These are phyloP conservation scores for Lipomyces sp. DNA, from an alignment of 805 yeast genomes.

Conservation along the genomic window DNA sequence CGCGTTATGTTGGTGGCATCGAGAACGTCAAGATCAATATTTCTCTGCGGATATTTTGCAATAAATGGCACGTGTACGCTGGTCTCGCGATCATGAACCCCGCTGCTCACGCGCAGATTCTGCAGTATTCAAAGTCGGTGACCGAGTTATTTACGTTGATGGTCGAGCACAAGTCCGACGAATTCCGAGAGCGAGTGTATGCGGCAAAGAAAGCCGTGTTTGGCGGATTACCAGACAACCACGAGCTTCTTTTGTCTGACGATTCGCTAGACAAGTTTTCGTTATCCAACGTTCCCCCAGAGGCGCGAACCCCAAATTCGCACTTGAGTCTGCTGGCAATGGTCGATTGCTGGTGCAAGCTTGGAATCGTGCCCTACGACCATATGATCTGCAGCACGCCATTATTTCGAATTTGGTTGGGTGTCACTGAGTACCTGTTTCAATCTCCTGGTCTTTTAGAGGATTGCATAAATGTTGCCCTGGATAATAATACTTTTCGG, in stretches of 20 bases:
- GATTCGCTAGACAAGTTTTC: slow-evolving; percentile 81
- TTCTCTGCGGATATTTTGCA: slow-evolving; percentile 82
- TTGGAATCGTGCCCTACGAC: slow-evolving; percentile 87
- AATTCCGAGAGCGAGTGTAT: slow-evolving; percentile 54
- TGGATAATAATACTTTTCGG: slow-evolving; percentile 64
- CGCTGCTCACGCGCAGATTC: slow-evolving; percentile 84
- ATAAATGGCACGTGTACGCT: slow-evolving; percentile 98
- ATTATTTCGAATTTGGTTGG: slow-evolving; percentile 82
- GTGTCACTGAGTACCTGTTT: slow-evolving; percentile 89
- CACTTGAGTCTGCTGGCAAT: slow-evolving; percentile 86
- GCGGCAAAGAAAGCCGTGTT: slow-evolving; percentile 76
- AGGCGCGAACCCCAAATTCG: slow-evolving; percentile 69
- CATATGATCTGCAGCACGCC: slow-evolving; percentile 98
- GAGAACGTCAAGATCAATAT: slow-evolving; percentile 96
- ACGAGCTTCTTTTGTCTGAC: slow-evolving; percentile 64
- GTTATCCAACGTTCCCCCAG: slow-evolving; percentile 64
- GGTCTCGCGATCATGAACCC: slow-evolving; percentile 96
- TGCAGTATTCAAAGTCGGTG: slow-evolving; percentile 82
- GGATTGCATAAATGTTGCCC: slow-evolving; percentile 69
- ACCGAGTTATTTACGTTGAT: slow-evolving; percentile 80
- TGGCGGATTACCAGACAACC: slow-evolving; percentile 50
- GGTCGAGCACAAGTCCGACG: slow-evolving; percentile 63
- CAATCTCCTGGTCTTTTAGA: slow-evolving; percentile 82
- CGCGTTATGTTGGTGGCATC: slow-evolving; percentile 86
- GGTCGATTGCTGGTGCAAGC: slow-evolving; percentile 87